A percentile compares a stretch with the other conserved stretches of the same genome.
Evolutionary conservation across 441 rosid species (phyloP).

Genomic region (Gossypium aridum): DNA sequence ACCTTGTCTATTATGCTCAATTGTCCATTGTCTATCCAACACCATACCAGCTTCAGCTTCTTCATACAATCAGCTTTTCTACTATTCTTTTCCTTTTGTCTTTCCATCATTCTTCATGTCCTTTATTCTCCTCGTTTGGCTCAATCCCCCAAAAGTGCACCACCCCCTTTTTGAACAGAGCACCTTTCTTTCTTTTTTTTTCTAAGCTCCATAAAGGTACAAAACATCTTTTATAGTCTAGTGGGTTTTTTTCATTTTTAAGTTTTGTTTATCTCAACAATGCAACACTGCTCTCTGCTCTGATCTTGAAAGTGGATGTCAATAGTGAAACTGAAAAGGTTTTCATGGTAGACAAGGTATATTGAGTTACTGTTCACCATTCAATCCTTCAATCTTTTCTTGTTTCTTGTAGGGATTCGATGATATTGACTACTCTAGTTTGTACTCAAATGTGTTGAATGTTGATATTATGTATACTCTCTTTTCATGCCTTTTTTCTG

Average conservation of each 20-base stretch:
- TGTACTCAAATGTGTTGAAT: background rate
- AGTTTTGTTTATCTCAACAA: constrained; percentile 10
- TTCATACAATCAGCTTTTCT: constrained; percentile 1
- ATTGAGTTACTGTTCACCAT: background rate
- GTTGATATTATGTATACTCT: background rate
- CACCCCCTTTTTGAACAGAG: constrained; percentile 8
- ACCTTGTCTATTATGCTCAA: constrained; percentile 1
- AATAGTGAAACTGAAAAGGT: constrained; percentile 34
- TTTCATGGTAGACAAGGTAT: constrained; percentile 52
- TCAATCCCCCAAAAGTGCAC: constrained; percentile 9
- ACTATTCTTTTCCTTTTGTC: constrained; percentile 6
- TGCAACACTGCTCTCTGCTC: constrained; percentile 34
- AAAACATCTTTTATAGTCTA: background rate
- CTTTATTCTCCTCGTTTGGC: constrained; percentile 6
- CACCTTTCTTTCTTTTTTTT: background rate
- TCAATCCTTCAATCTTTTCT: background rate
- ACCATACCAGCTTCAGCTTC: constrained; percentile 1
- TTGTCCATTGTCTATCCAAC: constrained; percentile 25
- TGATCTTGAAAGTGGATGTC: constrained; percentile 44
- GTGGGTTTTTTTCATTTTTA: constrained; percentile 7
- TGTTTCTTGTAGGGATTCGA: background rate
- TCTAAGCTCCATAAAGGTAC: constrained; percentile 2
- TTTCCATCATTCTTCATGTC: background rate
- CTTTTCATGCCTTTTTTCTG: background rate
- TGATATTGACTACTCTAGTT: background rate